phyloP scores from a whole-genome alignment of 805 yeast species.

The Zygosaccharomyces kombuchaensis region DNA sequence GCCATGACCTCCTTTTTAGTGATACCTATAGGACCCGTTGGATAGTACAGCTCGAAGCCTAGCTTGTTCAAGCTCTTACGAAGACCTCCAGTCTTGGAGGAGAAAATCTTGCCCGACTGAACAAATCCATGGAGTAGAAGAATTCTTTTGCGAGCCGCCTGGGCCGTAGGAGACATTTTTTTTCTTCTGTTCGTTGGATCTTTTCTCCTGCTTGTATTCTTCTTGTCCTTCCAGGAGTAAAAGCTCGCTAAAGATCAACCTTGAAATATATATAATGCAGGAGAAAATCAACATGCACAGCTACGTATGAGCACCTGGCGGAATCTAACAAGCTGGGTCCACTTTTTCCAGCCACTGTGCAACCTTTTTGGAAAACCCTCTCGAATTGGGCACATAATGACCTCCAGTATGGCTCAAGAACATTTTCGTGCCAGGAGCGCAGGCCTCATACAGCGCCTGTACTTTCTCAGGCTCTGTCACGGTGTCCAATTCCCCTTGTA shows the following conservation, averaged over 20 bases:
- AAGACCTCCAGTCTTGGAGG: slow-evolving; percentile 80
- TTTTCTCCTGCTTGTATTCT: neutral
- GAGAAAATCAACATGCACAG: neutral
- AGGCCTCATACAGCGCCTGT: slow-evolving; percentile 49
- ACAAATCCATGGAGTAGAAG: slow-evolving; percentile 88
- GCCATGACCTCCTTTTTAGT: slow-evolving; percentile 49
- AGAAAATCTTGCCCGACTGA: slow-evolving; percentile 74
- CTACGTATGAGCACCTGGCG: neutral
- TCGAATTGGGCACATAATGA: slow-evolving; percentile 88
- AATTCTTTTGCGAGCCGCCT: slow-evolving; percentile 39
- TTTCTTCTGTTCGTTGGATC: neutral
- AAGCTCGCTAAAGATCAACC: neutral
- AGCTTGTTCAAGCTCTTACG: slow-evolving; percentile 59
- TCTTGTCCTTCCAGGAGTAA: neutral
- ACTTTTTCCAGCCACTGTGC: slow-evolving; percentile 33
- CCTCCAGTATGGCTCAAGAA: slow-evolving; percentile 87
- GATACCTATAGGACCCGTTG: slow-evolving; percentile 67
- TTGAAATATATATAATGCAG: neutral
- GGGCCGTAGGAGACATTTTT: neutral
- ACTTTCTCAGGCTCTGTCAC: slow-evolving; percentile 74
- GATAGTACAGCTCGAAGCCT: slow-evolving; percentile 66
- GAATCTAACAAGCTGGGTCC: neutral
- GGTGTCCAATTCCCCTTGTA: slow-evolving; percentile 86
- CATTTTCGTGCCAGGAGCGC: slow-evolving; percentile 42
- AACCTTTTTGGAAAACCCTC: slow-evolving; percentile 38